These are phyloP conservation scores for Populus davidiana DNA, from an alignment of 345 rosid genomes.

Conservation along the genomic window DNA sequence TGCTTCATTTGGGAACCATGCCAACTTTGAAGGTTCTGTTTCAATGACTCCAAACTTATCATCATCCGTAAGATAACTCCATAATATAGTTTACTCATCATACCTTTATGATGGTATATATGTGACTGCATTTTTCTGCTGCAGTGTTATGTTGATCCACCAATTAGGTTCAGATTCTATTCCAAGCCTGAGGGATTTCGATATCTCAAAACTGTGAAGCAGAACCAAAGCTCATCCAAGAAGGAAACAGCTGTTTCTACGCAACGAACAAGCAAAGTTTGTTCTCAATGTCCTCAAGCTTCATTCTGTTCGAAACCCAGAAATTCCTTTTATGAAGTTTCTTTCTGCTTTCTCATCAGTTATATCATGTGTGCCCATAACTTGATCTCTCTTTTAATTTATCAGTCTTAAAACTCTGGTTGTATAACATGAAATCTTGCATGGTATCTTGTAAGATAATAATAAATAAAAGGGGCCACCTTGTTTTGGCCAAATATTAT, in stretches of 20 bases:
- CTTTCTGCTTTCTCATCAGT: background rate
- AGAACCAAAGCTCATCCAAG: constrained; percentile 5
- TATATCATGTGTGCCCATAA: background rate
- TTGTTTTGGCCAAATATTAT: background rate
- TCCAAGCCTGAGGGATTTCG: constrained; percentile 41
- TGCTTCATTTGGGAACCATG: no score
- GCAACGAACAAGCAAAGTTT: constrained; percentile 19
- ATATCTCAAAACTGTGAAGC: constrained; percentile 25
- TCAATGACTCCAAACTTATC: no score
- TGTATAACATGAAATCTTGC: background rate
- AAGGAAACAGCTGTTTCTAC: background rate
- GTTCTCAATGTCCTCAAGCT: constrained; percentile 17
- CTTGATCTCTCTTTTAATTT: background rate
- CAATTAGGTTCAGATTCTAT: constrained; percentile 33
- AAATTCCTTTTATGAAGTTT: background rate
- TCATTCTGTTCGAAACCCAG: background rate
- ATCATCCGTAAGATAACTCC: no score
- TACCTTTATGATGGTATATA: background rate
- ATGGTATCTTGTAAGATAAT: background rate
- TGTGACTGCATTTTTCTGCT: constrained; percentile 9
- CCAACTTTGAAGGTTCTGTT: no score
- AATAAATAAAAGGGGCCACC: background rate
- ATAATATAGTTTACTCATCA: no score
- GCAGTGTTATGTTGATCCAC: constrained; percentile 35
- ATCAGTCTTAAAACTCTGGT: background rate